These are phyloP conservation scores for Pythium vanterpoolii DNA, from an alignment of 352 stramenopile species.

Conservation along the genomic window DNA sequence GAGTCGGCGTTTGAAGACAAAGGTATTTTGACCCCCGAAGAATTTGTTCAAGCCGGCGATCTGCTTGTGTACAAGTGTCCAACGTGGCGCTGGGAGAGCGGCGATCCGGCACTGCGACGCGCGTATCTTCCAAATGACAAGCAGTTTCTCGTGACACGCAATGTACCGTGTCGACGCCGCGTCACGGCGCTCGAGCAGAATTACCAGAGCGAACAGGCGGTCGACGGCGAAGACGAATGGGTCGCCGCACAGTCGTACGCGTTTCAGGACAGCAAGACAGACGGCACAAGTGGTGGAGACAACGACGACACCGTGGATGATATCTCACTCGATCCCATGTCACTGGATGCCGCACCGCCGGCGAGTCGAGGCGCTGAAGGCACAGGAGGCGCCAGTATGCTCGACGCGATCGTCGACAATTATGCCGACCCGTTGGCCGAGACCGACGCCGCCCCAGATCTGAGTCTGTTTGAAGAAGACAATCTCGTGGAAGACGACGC, in stretches of 20 bases:
- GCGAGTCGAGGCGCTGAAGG: constrained; percentile 4
- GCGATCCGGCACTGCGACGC: constrained; percentile 50
- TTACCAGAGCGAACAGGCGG: constrained; percentile 64
- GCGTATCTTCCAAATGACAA: constrained; percentile 81
- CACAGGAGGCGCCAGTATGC: too few species aligned
- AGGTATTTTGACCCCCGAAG: constrained; percentile 95
- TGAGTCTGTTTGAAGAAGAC: constrained; percentile 71
- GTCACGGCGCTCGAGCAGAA: constrained; percentile 73
- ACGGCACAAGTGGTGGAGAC: constrained; percentile 4
- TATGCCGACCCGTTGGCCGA: constrained; percentile 26
- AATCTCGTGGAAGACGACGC: constrained; percentile 77
- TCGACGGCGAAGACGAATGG: constrained; percentile 90
- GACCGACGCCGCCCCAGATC: constrained; percentile 30
- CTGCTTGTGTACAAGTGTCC: constrained; percentile 96
- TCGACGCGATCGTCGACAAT: constrained; percentile 71
- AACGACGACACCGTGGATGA: constrained; percentile 25
- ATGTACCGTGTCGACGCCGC: constrained; percentile 86
- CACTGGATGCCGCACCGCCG: constrained; percentile 27
- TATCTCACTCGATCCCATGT: constrained; percentile 62
- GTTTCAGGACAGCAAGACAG: constrained; percentile 17
- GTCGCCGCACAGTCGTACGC: constrained; percentile 83
- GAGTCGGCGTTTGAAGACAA: constrained; percentile 92
- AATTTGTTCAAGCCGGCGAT: constrained; percentile 95
- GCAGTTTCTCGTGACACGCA: constrained; percentile 86
- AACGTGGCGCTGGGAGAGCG: constrained; percentile 93